A percentile compares a stretch with the other conserved stretches of the same genome.
Evolutionary conservation across 2,329 filamentous ascomycete genomes (phyloP).

Genomic region (Talaromyces rugulosus): DNA sequence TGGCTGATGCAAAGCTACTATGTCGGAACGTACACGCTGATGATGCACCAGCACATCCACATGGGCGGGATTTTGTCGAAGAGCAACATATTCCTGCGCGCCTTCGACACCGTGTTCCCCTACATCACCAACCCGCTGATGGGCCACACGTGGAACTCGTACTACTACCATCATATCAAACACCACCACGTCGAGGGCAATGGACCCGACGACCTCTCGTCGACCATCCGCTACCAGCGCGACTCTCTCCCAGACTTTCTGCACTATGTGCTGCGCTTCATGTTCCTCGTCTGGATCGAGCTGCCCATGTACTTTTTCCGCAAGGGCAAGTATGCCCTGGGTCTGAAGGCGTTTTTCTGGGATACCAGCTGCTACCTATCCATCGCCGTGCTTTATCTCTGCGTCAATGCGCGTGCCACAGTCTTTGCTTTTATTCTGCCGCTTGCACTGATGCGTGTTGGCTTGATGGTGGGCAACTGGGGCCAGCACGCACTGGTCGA

Average conservation of each 20-base stretch:
- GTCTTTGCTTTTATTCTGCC: constrained; percentile 65
- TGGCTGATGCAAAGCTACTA: constrained; percentile 63
- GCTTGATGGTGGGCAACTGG: constrained; percentile 79
- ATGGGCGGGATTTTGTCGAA: constrained; percentile 64
- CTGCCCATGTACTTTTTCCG: constrained; percentile 68
- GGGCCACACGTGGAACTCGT: constrained; percentile 81
- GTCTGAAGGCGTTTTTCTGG: constrained; percentile 55
- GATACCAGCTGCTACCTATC: constrained; percentile 46
- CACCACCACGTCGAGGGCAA: constrained; percentile 81
- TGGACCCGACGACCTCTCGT: constrained; percentile 70
- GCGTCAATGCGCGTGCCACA: constrained; percentile 51
- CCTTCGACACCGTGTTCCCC: constrained; percentile 63
- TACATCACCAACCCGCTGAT: constrained; percentile 72
- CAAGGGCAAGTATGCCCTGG: constrained; percentile 55
- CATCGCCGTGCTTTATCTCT: constrained; percentile 43
- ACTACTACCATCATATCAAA: constrained; percentile 83
- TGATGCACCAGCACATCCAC: constrained; percentile 85
- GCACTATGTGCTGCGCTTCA: constrained; percentile 70
- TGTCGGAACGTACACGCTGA: constrained; percentile 69
- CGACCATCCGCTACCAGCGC: constrained; percentile 71
- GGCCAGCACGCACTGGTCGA: constrained; percentile 81
- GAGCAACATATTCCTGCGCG: constrained; percentile 48
- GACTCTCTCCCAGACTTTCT: constrained; percentile 64
- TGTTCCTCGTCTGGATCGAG: constrained; percentile 70
- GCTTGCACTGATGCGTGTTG: constrained; percentile 61